Conservation (phyloP, 768 basidiomycete species). For the Lepiota brunneoincarnata region DNA sequence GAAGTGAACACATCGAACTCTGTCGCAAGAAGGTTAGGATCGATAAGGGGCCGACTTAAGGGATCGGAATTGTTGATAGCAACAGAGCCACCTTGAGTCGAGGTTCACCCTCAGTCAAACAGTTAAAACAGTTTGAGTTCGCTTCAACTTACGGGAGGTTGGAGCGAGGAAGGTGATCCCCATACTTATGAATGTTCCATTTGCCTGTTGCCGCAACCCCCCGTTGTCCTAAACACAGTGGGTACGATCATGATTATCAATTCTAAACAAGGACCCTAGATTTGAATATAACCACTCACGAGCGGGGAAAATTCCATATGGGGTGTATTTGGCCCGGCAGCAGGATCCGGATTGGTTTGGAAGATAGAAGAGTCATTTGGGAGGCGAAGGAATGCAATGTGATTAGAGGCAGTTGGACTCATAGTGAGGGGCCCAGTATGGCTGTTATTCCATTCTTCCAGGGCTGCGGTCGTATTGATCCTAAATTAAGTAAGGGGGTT, state of each 20-base stretch:
- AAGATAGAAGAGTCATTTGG: constrained; percentile 17
- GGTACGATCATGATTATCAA: constrained; percentile 8
- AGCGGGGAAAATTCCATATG: constrained; percentile 17
- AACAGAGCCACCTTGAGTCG: constrained; percentile 20
- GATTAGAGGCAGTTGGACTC: constrained; percentile 13
- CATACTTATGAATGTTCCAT: constrained; percentile 25
- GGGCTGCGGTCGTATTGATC: constrained; percentile 1
- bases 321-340: constrained; percentile 15
- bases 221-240: constrained; percentile 11
- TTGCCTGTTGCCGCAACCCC: constrained; percentile 16
- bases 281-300: constrained; percentile 15
- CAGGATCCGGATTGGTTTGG: constrained; percentile 21
- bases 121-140: neutral
- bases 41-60: constrained; percentile 22
- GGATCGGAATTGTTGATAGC: constrained; percentile 19
- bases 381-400: constrained; percentile 22
- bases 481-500: neutral
- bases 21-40: constrained; percentile 19
- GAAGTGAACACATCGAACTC: constrained; percentile 21
- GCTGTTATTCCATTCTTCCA: constrained; percentile 17
- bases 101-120: neutral
- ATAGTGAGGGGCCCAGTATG: constrained; percentile 21
- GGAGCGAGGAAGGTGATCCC: constrained; percentile 26
- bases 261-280: constrained; percentile 17
- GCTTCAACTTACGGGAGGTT: constrained; percentile 23